Evolutionary conservation across 768 basidiomycete species (phyloP).

Genomic region (Kwoniella bestiolae): DNA sequence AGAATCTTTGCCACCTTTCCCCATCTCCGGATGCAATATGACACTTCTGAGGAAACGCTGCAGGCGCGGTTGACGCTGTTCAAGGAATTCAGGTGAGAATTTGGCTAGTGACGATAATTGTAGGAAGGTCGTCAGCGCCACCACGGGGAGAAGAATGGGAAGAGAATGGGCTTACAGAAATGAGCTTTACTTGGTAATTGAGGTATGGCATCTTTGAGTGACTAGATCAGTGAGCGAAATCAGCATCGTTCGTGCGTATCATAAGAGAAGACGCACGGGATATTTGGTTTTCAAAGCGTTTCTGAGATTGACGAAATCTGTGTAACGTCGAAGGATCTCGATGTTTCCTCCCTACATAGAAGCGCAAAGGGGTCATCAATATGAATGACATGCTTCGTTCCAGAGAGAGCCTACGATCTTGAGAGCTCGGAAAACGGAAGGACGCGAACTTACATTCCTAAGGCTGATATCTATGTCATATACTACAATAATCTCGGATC

Average conservation of each 20-base stretch:
- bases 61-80: conserved; percentile 48
- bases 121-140: conserved; percentile 1
- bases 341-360: conserved; percentile 35
- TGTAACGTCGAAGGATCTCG: conserved; percentile 48
- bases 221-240: conserved; percentile 8
- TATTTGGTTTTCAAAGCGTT: conserved; percentile 32
- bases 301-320: conserved; percentile 48
- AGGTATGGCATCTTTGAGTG: conserved; percentile 41
- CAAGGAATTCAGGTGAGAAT: conserved; percentile 48
- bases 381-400: too few species aligned
- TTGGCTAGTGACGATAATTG: conserved; percentile 33
- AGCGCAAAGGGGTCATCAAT: neutral
- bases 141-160: neutral
- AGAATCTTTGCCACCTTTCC: conserved; percentile 33
- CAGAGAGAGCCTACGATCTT: too few species aligned
- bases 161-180: conserved; percentile 35
- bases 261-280: conserved; percentile 31
- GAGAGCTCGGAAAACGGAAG: neutral
- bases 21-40: conserved; percentile 54
- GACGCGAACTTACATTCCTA: conserved; percentile 27
- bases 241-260: neutral
- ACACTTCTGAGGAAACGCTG: conserved; percentile 54
- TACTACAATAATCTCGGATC: conserved; percentile 22
- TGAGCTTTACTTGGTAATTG: conserved; percentile 51
- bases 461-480: conserved; percentile 50